These are phyloP conservation scores for Claviceps sp. DNA, from an alignment of 2,329 filamentous ascomycete species.

Conservation along the genomic window DNA sequence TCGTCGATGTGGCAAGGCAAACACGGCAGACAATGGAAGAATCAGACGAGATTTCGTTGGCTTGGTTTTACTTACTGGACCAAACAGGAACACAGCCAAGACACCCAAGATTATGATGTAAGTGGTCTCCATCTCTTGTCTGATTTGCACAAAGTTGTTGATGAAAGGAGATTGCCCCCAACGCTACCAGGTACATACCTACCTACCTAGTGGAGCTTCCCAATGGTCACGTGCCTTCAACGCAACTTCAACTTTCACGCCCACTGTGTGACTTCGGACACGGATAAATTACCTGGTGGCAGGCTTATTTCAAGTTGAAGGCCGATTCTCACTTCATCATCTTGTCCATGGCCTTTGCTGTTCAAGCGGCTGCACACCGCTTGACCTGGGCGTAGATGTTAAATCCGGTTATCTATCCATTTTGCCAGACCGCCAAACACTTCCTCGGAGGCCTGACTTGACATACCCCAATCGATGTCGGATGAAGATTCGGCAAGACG, in stretches of 20 bases:
- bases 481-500: not conserved
- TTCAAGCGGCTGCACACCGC: not conserved
- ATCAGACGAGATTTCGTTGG: not conserved
- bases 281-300: no score
- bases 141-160: not conserved
- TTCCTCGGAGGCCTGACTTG: not conserved
- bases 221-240: not conserved
- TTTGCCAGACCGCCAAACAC: no score
- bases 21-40: not conserved
- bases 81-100: not conserved
- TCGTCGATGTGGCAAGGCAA: not conserved
- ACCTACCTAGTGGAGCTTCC: not conserved
- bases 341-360: not conserved
- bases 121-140: not conserved
- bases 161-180: not conserved
- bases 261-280: no score
- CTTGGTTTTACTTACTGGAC: not conserved
- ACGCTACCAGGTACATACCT: not conserved
- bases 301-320: no score
- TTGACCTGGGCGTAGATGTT: not conserved
- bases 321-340: not conserved
- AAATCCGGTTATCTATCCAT: not conserved
- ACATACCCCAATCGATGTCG: not conserved
- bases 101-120: not conserved
- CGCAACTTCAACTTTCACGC: no score